A percentile compares a stretch with the other conserved stretches of the same genome.
Conservation (phyloP, 306 rosid genomes). For the Quercus rubra region DNA sequence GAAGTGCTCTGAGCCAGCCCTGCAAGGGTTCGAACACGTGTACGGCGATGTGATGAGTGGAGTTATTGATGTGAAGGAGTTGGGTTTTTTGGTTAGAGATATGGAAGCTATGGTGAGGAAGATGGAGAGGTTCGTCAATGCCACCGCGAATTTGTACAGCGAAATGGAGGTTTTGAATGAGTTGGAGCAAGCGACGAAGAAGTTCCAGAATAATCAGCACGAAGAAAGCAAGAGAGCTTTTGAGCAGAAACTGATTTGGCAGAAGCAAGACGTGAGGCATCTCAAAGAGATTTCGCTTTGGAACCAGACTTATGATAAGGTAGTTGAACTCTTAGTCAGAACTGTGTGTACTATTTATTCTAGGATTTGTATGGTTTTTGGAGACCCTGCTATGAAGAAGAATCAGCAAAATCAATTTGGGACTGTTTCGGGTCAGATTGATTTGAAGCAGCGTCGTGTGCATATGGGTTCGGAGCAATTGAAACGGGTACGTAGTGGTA, state of each 20-base stretch:
- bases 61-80: constrained; percentile 72
- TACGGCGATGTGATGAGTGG: constrained; percentile 70
- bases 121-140: constrained; percentile 86
- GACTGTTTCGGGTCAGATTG: constrained; percentile 23
- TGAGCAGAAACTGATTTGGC: constrained; percentile 87
- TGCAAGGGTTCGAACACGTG: constrained; percentile 97
- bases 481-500: constrained; percentile 38
- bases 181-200: constrained; percentile 75
- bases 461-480: constrained; percentile 34
- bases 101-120: constrained; percentile 97
- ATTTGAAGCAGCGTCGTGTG: not conserved
- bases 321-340: constrained; percentile 89
- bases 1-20: constrained; percentile 73
- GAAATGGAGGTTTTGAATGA: constrained; percentile 92
- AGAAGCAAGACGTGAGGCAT: constrained; percentile 82
- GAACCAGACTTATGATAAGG: constrained; percentile 88
- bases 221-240: constrained; percentile 72
- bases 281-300: constrained; percentile 81
- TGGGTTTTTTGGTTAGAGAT: constrained; percentile 89
- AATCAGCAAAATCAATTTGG: constrained; percentile 25
- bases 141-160: constrained; percentile 69
- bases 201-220: constrained; percentile 74
- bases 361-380: constrained; percentile 55
- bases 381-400: constrained; percentile 43
- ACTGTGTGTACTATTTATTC: constrained; percentile 88